A percentile compares a stretch with the other conserved stretches of the same genome.
These are phyloP conservation scores for Geotrichum reessii DNA, from an alignment of 1,139 yeast genomes.

Conservation along the genomic window DNA sequence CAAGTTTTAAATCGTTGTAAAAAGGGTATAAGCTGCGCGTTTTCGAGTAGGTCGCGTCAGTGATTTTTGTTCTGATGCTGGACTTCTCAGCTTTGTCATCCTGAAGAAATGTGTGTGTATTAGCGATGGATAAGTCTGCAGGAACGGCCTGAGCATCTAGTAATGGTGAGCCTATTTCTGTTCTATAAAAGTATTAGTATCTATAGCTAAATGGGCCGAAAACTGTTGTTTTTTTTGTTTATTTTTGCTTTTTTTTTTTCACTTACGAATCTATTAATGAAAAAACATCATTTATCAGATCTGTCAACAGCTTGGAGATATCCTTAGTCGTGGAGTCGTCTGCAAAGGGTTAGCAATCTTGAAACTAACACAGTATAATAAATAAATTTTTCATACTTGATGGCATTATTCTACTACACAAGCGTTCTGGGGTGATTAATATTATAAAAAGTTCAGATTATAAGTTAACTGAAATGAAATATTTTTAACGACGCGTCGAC, in stretches of 20 bases:
- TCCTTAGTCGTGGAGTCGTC: not conserved
- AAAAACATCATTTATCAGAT: conserved; percentile 12
- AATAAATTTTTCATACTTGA: not conserved
- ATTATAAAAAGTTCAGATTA: not conserved
- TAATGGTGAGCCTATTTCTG: conserved; percentile 11
- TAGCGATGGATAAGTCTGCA: conserved; percentile 13
- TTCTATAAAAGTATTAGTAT: conserved; percentile 10
- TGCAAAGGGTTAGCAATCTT: not conserved
- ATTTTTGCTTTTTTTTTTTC: too few species aligned
- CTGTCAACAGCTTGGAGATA: conserved; percentile 5
- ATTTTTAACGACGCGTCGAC: not conserved
- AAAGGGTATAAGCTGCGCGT: conserved; percentile 30
- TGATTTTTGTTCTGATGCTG: conserved; percentile 14
- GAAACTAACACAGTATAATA: not conserved
- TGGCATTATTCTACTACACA: not conserved
- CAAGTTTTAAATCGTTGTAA: conserved; percentile 70
- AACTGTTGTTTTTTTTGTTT: too few species aligned
- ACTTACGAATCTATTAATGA: conserved; percentile 17
- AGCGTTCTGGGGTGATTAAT: not conserved
- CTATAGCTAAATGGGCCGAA: too few species aligned
- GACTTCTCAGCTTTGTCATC: conserved; percentile 6
- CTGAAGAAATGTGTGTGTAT: conserved; percentile 10
- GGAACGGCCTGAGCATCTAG: conserved; percentile 16
- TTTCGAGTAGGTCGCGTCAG: conserved; percentile 12
- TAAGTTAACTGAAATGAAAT: not conserved